A percentile compares a stretch with the other conserved stretches of the same genome.
These are phyloP conservation scores for Coemansia sp. DNA, from an alignment of 192 early-diverging fungal species.

Conservation along the genomic window DNA sequence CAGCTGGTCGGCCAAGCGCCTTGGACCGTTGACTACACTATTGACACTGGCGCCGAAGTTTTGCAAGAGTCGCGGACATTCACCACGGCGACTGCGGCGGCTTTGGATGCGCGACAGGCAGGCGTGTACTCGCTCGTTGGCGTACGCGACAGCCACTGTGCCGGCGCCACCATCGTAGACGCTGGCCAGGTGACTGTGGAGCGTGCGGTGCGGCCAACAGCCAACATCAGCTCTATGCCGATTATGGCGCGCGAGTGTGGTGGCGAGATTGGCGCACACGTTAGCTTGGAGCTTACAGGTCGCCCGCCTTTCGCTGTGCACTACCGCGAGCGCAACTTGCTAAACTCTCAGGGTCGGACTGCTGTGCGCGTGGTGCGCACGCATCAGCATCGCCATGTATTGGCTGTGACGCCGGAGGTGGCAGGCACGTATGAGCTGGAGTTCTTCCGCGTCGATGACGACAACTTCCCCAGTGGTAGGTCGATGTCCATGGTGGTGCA, in stretches of 20 bases:
- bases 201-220: conserved; percentile 19
- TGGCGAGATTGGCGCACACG: conserved; percentile 44
- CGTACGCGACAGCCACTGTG: conserved; percentile 39
- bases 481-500: conserved; percentile 14
- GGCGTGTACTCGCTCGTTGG: conserved; percentile 32
- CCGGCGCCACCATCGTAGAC: not conserved
- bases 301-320: conserved; percentile 44
- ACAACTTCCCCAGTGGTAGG: conserved; percentile 48
- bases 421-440: conserved; percentile 46
- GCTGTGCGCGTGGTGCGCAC: conserved; percentile 31
- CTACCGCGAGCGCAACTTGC: conserved; percentile 48
- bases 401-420: conserved; percentile 35
- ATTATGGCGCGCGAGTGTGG: conserved; percentile 52
- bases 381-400: conserved; percentile 32
- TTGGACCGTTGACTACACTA: conserved; percentile 40
- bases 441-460: conserved; percentile 50
- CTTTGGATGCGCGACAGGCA: conserved; percentile 20
- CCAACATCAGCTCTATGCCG: conserved; percentile 29
- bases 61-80: conserved; percentile 18
- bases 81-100: not conserved
- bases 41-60: conserved; percentile 14
- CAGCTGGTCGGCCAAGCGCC: conserved; percentile 29
- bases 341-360: conserved; percentile 17
- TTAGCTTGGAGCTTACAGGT: conserved; percentile 43
- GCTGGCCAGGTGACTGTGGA: conserved; percentile 23